phyloP scores from a whole-genome alignment of 129 eudicot genomes.

The Deinandra increscens region DNA sequence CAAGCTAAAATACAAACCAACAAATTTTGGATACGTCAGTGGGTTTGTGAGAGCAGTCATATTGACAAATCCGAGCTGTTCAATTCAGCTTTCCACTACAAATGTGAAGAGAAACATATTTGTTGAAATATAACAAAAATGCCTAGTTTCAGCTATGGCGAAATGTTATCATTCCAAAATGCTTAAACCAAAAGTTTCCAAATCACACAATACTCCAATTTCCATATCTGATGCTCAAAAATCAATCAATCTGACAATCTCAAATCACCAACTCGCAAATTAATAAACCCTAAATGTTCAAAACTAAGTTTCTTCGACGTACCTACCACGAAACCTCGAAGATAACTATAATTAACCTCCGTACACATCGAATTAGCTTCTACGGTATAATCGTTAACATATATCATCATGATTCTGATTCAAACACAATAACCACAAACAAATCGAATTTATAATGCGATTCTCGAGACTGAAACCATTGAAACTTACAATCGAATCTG shows the following conservation, averaged over 20 bases:
- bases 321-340: not conserved
- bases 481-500: slow-evolving; percentile 17
- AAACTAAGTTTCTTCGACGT: not conserved
- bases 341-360: slow-evolving; percentile 1
- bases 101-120: slow-evolving; percentile 10
- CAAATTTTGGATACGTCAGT: not conserved
- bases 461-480: not conserved
- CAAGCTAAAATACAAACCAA: not conserved
- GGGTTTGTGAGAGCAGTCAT: not conserved
- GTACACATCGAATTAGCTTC: not conserved
- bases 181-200: not conserved
- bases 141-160: not conserved
- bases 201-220: not conserved
- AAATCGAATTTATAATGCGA: not conserved
- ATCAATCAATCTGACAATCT: not conserved
- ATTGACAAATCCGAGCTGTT: too few species aligned
- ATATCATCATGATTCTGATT: not conserved
- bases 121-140: not conserved
- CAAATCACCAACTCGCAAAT: slow-evolving; percentile 4
- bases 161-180: not conserved
- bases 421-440: not conserved
- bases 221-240: not conserved
- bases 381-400: not conserved
- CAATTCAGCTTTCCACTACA: not conserved
- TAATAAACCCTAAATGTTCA: slow-evolving; percentile 18